phyloP scores from a whole-genome alignment of 2,329 filamentous ascomycete species.

The Fusarium sororula region DNA sequence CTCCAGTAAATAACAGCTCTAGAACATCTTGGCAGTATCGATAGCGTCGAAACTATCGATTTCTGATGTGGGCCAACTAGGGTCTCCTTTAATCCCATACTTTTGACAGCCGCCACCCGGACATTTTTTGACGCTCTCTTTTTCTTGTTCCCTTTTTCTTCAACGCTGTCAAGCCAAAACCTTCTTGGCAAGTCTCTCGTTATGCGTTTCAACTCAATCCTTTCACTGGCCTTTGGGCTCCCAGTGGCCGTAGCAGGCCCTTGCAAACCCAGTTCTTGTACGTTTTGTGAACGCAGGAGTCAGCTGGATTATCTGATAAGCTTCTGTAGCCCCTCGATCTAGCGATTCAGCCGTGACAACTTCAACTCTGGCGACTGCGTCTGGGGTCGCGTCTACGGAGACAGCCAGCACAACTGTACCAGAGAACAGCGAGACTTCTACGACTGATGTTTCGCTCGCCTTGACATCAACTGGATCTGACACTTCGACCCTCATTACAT shows the following conservation, averaged over 20 bases:
- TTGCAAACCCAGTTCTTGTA: not conserved
- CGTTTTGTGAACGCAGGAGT: not conserved
- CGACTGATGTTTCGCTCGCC: not conserved
- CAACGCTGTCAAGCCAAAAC: too few species aligned
- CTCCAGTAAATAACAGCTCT: not conserved
- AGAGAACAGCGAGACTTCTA: not conserved
- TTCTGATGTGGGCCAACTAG: not conserved
- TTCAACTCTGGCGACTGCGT: not conserved
- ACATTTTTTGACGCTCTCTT: not conserved
- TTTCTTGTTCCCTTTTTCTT: not conserved
- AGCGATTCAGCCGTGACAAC: not conserved
- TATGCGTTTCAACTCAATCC: not conserved
- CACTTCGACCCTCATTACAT: not conserved
- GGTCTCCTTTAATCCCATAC: not conserved
- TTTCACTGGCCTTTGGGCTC: not conserved
- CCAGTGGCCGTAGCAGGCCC: not conserved
- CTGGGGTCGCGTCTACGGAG: not conserved
- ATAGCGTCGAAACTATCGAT: not conserved
- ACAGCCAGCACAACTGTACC: not conserved
- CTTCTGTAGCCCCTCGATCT: not conserved
- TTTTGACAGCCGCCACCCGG: not conserved
- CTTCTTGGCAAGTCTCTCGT: not conserved
- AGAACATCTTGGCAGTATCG: not conserved
- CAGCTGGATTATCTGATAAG: rapidly evolving
- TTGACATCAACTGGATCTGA: not conserved